Percentiles rank a stretch among this genome's conserved stretches.
phyloP scores from a whole-genome alignment of 78 protist genomes.

The Capsaspora owczarzaki region DNA sequence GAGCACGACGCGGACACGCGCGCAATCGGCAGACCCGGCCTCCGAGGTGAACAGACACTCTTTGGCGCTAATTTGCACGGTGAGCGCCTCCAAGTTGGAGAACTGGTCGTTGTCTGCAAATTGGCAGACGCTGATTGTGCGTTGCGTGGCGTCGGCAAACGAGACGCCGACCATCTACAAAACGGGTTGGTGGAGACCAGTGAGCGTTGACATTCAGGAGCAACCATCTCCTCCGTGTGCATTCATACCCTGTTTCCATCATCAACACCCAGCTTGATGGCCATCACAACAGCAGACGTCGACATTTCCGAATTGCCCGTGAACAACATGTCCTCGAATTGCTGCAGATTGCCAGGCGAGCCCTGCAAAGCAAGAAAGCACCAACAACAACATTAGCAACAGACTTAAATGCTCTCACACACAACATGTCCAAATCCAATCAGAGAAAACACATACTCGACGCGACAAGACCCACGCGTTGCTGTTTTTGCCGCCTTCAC shows the following conservation, averaged over 20 bases:
- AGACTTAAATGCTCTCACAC: not conserved
- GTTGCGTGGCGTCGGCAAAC: conserved; percentile 2
- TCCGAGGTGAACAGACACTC: conserved; percentile 34
- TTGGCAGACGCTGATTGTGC: conserved; percentile 19
- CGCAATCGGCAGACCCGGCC: not conserved
- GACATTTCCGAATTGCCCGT: not conserved
- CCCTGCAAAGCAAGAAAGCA: not conserved
- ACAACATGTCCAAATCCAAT: not conserved
- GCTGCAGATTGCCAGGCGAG: conserved; percentile 46
- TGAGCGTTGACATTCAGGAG: not conserved
- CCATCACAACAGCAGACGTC: conserved; percentile 17
- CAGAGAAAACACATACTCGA: not conserved
- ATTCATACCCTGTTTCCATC: not conserved
- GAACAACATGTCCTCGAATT: conserved; percentile 38
- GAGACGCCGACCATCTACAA: conserved; percentile 26
- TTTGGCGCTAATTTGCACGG: conserved; percentile 45
- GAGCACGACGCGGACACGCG: not conserved
- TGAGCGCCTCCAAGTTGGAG: conserved; percentile 27
- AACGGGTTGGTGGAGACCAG: not conserved
- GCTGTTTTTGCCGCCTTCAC: not conserved
- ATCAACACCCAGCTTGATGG: conserved; percentile 3
- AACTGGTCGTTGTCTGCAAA: conserved; percentile 53
- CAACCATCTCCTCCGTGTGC: no score
- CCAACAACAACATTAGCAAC: not conserved
- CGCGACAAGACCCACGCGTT: not conserved